Base-by-base conservation (phyloP, 2,329 filamentous ascomycete species). In the Parastagonospora avenae region DNA sequence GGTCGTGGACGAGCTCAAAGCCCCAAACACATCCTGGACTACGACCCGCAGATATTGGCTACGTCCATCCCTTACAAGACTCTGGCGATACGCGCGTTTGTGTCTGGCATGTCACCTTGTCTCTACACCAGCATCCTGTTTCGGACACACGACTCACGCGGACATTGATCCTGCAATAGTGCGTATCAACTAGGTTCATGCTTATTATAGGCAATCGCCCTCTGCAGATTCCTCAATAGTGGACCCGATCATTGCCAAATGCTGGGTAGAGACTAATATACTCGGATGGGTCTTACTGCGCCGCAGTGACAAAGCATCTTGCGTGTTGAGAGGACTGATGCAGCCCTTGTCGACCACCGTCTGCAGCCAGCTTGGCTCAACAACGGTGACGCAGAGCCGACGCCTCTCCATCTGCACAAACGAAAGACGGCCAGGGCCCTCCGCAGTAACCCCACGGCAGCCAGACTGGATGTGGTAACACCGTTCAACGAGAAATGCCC, bases 401-500 rank as follows among this genome's bases (percentile, higher is more conserved):
- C 48, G 43, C 46, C 42, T 49, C 56, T 40, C 35, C 50, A 49
- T 38, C 45, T 52, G 36, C 37, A 46, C 42, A 42, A 55, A 51
- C 46, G 48, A 24, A 24, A 24, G 19, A 5, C 19, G 50, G 43
- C 55, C 54, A 56, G 52, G 43, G 44, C 28, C 48, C 54, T 54
- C 53, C 52, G 35, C 48, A 46, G 47, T 44, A 48, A 64, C 66
- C 64, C 65, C 66, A 71, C 67, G 63, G 63, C 55, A 46, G 61
- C 67, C 67, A 66, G 48, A 50, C 69, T 54, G 32, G 46, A 68
- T 60, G 32, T 52, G 63, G 70, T 54, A 71, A 64, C 54, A 60
- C 66, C 64, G 66, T 70, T 70, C 60, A 64, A 64, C 59, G 59
- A 69, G 60, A 70, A 71, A 66, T 72, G 66, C 64, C 70, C 68